A percentile compares a stretch with the other conserved stretches of the same genome.
phyloP scores from a whole-genome alignment of 306 rosid genomes.

The Vigna trinervia region DNA sequence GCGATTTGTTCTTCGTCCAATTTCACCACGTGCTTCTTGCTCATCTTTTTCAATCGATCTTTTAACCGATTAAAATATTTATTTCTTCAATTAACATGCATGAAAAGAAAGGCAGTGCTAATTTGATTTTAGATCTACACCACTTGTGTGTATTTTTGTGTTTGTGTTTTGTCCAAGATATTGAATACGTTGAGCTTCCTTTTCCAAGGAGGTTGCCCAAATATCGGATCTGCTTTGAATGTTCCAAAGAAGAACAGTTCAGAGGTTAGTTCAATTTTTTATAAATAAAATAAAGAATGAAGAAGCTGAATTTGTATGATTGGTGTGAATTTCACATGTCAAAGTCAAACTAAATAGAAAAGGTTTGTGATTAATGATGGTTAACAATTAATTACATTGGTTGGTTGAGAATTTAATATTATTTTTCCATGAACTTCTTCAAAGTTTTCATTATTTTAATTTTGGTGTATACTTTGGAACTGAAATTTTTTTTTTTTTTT shows the following conservation, averaged over 20 bases:
- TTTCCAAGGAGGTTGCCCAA: neutral
- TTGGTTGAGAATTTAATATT: neutral
- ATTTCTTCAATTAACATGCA: neutral
- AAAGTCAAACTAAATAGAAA: neutral
- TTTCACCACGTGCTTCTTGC: conserved; percentile 63
- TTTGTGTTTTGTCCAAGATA: neutral
- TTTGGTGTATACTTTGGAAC: too few relatives aligned
- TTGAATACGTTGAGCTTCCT: neutral
- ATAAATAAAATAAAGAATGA: too few relatives aligned
- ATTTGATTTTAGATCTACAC: neutral
- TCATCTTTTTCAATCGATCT: conserved; percentile 47
- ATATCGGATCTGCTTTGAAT: conserved; percentile 23
- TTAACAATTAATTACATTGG: neutral
- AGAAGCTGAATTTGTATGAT: too few relatives aligned
- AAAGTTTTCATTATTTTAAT: too few relatives aligned
- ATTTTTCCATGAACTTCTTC: too few relatives aligned
- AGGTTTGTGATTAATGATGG: neutral
- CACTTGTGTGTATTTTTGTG: neutral
- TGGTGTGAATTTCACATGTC: neutral
- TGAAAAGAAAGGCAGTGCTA: neutral
- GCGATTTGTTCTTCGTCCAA: conserved; percentile 85
- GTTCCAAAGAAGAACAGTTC: neutral
- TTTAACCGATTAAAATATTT: too few relatives aligned
- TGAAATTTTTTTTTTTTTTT: too few relatives aligned
- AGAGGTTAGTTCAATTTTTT: neutral